Percentiles rank a stretch among this genome's conserved stretches.
These are phyloP conservation scores for Kentomonas sorsogonicus DNA, from an alignment of 208 protist species.

Conservation along the genomic window DNA sequence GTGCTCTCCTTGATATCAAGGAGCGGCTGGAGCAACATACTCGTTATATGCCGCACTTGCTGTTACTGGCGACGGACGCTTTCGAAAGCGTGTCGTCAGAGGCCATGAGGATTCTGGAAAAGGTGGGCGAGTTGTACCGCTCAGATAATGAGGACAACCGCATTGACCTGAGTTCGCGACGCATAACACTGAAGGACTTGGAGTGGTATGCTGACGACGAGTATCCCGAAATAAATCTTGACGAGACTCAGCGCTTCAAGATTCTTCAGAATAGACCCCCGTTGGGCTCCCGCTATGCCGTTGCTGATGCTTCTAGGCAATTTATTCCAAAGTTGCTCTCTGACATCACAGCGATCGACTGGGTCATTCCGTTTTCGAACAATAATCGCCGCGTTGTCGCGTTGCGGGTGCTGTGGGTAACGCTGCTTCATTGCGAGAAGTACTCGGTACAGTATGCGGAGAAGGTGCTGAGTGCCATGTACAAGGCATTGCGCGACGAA, in stretches of 20 bases:
- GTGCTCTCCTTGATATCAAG: constrained; percentile 62
- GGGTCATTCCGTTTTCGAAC: constrained; percentile 82
- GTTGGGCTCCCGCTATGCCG: constrained; percentile 72
- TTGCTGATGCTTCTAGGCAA: constrained; percentile 58
- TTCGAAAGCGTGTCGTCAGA: constrained; percentile 47
- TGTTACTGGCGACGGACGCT: constrained; percentile 69
- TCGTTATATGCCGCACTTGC: constrained; percentile 71
- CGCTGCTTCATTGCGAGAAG: constrained; percentile 73
- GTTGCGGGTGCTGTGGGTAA: constrained; percentile 71
- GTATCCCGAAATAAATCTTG: constrained; percentile 63
- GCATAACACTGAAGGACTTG: constrained; percentile 88
- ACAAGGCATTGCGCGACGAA: constrained; percentile 81
- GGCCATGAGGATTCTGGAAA: constrained; percentile 42
- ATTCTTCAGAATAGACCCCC: constrained; percentile 53
- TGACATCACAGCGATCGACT: constrained; percentile 80
- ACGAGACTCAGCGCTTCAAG: background rate
- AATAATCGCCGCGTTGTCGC: constrained; percentile 81
- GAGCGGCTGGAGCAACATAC: constrained; percentile 79
- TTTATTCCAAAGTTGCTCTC: constrained; percentile 64
- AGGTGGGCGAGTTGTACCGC: constrained; percentile 69
- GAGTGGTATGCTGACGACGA: constrained; percentile 90
- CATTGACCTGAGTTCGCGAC: constrained; percentile 70
- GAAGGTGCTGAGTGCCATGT: constrained; percentile 70
- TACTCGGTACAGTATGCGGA: constrained; percentile 82
- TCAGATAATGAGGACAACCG: constrained; percentile 89